A percentile compares a stretch with the other conserved stretches of the same genome.
Conservation (phyloP, 2,329 filamentous ascomycete species). For the Lasiodiplodia hormozganensis region DNA sequence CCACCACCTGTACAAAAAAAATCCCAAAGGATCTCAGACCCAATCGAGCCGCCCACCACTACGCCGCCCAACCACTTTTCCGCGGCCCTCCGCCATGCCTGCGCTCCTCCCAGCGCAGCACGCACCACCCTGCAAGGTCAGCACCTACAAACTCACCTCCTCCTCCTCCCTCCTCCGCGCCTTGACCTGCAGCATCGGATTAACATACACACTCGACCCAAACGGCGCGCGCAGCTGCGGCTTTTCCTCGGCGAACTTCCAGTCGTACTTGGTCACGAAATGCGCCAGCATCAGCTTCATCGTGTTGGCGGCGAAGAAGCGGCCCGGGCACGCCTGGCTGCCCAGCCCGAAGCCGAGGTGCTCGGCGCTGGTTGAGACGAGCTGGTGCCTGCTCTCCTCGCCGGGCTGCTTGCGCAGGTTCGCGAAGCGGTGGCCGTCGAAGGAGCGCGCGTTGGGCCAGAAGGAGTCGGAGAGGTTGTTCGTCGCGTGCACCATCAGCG, state of each 20-base stretch:
- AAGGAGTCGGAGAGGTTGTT: not conserved
- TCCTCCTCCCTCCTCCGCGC: conserved; percentile 8
- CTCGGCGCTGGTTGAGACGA: conserved; percentile 11
- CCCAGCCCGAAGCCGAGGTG: conserved; percentile 41
- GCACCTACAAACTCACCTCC: not conserved
- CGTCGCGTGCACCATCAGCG: conserved; percentile 7
- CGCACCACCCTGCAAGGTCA: too few relatives aligned
- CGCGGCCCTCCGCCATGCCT: not conserved
- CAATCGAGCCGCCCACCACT: too few relatives aligned
- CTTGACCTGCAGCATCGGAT: not conserved
- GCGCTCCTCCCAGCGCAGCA: too few relatives aligned
- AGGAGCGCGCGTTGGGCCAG: not conserved
- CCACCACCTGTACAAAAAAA: not conserved
- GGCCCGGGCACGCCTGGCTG: conserved; percentile 41
- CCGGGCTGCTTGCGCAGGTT: conserved; percentile 31
- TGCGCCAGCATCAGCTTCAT: conserved; percentile 43
- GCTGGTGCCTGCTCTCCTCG: conserved; percentile 34
- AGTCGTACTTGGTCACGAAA: conserved; percentile 16
- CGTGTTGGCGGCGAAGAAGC: conserved; percentile 43
- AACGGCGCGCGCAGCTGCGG: conserved; percentile 12
- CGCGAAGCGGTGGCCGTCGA: conserved; percentile 7
- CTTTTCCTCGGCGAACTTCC: conserved; percentile 10
- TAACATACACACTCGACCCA: conserved; percentile 14
- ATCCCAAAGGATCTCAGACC: too few relatives aligned
- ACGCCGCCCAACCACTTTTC: not conserved